Percentiles rank a stretch among this genome's conserved stretches.
phyloP scores from a whole-genome alignment of 495 filamentous ascomycete species.

The Aspergillus ellipticus region DNA sequence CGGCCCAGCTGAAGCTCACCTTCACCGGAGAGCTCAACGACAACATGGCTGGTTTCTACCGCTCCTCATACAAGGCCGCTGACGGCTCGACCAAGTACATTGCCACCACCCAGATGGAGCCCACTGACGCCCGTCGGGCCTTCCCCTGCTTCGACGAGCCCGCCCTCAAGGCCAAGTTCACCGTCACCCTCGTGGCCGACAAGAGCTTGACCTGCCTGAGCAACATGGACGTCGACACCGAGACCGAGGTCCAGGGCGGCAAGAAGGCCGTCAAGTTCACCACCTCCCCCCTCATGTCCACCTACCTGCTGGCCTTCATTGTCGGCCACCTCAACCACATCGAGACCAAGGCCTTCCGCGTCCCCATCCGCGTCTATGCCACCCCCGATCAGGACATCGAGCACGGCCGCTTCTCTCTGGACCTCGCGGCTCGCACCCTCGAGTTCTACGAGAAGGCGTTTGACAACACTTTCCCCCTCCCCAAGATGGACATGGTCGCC shows the following conservation, averaged over 20 bases:
- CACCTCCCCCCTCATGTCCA: conserved; percentile 64
- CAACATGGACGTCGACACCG: conserved; percentile 64
- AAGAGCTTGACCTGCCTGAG: conserved; percentile 61
- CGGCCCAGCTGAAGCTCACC: conserved; percentile 56
- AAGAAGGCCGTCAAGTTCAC: conserved; percentile 65
- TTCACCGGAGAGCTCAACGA: conserved; percentile 64
- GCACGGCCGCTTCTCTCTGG: conserved; percentile 61
- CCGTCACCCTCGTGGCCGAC: conserved; percentile 60
- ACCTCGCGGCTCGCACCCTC: conserved; percentile 56
- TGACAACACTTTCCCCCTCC: conserved; percentile 49
- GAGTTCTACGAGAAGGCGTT: conserved; percentile 56
- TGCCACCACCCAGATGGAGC: conserved; percentile 65
- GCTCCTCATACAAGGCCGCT: conserved; percentile 57
- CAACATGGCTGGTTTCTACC: conserved; percentile 67
- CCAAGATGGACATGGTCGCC: conserved; percentile 99
- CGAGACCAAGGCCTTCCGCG: conserved; percentile 61
- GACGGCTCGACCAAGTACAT: conserved; percentile 57
- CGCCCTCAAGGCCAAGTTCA: conserved; percentile 64
- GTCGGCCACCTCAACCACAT: conserved; percentile 63
- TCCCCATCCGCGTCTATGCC: conserved; percentile 62
- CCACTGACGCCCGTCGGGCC: conserved; percentile 60
- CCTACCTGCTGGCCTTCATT: conserved; percentile 66
- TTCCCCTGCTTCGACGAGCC: conserved; percentile 73
- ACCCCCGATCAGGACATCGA: conserved; percentile 63
- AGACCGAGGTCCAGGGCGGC: conserved; percentile 51